Base-by-base conservation (phyloP, 805 yeast genomes). In the Komagataella populi region DNA sequence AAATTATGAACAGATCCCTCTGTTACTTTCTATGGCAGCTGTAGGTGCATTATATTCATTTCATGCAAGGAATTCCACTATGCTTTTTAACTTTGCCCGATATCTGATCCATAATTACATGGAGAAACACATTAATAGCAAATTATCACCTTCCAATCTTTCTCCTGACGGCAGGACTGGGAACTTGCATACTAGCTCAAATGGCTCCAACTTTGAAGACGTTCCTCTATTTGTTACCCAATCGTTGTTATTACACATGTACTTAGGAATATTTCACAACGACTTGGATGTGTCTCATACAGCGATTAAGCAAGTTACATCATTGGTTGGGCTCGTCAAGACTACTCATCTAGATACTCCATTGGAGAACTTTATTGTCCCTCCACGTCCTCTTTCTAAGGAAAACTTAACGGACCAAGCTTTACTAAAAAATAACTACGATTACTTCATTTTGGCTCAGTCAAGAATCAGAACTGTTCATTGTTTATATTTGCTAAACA, bases 11-110 rank as follows among this genome's bases (percentile, higher is more conserved):
- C 69, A 72, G 60, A 70, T 76, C 50, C 90, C 96, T 2, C 71
- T 90, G 48, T 63, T 87, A 5, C 69, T 89, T 51, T 80, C 95
- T 2, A 84, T 89, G 77, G 84, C 93, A 1, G 83, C 96, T 14
- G 78, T 90, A 53, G 98, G 98, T 46, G 96, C 96, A 0, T 71
- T 90, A 20, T 87, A 86, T 60, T 80, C 87, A 0, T 87, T 84
- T 66, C 89, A 85, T 59, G 84, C 88, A 36, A 68, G 82, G 44
- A 86, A 86, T 60, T 86, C 96, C 0, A 72, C 83, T 58, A 70
- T 84, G 7, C 65, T 85, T 53, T 84, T 83, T 63, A 83, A 83
- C 60, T 74, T 85, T 53, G 74, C 87, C 16, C 77, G 85, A 60
- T 77, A 70, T 51, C 78, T 83, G 55, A 78, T 84, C 52, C 87